phyloP scores from a whole-genome alignment of 352 stramenopile species.

The Phytophthora sansomeana region DNA sequence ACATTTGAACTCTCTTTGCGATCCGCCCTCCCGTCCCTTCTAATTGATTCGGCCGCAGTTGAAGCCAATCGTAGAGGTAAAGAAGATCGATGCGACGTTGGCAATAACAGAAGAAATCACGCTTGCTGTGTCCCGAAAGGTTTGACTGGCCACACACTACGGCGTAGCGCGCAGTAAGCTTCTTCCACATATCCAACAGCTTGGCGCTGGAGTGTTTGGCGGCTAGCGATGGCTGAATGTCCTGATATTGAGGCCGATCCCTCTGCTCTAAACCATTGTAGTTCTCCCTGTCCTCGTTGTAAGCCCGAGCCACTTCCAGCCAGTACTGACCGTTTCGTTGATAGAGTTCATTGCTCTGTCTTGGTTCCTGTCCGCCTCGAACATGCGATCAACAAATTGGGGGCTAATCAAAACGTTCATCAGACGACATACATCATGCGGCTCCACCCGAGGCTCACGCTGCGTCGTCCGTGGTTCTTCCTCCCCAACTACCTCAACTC shows the following conservation, averaged over 20 bases:
- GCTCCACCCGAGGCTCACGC: neutral
- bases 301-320: neutral
- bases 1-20: neutral
- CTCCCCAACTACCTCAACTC: too few relatives aligned
- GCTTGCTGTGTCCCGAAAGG: neutral
- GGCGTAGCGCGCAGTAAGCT: neutral
- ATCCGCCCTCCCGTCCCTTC: neutral
- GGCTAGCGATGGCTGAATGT: neutral
- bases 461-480: too few relatives aligned
- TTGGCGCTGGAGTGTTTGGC: neutral
- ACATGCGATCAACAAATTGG: neutral
- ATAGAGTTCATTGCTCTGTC: neutral
- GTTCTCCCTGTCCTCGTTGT: neutral
- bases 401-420: neutral
- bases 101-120: neutral
- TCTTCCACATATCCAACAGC: slow-evolving; percentile 5
- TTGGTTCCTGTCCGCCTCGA: slow-evolving; percentile 3
- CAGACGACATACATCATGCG: neutral
- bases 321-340: neutral
- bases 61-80: slow-evolving; percentile 3
- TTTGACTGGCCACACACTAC: neutral
- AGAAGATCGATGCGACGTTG: neutral
- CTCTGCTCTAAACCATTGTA: neutral
- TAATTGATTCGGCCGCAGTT: neutral
- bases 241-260: neutral